Evolutionary conservation across 306 rosid genomes (phyloP), one percentile per base, ranked within the genome.

Genomic region (Albizia julibrissin): DNA sequence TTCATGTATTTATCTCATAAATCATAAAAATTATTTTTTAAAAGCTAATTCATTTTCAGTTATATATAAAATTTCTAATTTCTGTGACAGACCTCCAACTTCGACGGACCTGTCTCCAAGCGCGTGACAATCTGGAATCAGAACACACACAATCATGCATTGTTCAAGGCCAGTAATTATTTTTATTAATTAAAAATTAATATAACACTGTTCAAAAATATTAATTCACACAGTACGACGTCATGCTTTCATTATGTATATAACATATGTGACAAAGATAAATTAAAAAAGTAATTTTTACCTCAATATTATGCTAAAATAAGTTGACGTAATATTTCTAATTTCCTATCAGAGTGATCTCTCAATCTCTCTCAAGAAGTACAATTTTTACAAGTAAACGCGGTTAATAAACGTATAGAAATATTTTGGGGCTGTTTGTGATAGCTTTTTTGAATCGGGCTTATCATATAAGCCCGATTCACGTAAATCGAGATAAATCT

Each of bases 91-190:
- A 10, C 16, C 27, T 10, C 26, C 29, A 39, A 39, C 27, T n/a
- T n/a, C 18, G 1, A 37, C 22, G 47, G 47, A 19, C 43, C 26
- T 37, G 42, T n/a, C 31, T 50, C 0, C 44, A 82, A 82, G 62
- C 69, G 75, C 21, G 82, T 77, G 79, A 77, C 59, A 61, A 78
- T 77, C 82, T 85, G 83, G 73, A 81, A 77, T 72, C 59, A 46
- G 61, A 78, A 67, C 67, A 73, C 44, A 67, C 58, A 46, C 33
- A 46, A 44, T 11, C 74, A 69, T 59, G 7, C 40, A 70, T 70
- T 22, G 12, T 43, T 72, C 65, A 82, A 46, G 16, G 69, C 68
- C 73, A 69, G 15, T 11, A 3, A 40, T 69, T 69, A 40, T 66
- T 40, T 40, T 58, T 58, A 24, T 2, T 58, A n/a, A 59, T 56